These are phyloP conservation scores for Quercus cerris DNA, from an alignment of 306 rosid genomes.

Conservation along the genomic window DNA sequence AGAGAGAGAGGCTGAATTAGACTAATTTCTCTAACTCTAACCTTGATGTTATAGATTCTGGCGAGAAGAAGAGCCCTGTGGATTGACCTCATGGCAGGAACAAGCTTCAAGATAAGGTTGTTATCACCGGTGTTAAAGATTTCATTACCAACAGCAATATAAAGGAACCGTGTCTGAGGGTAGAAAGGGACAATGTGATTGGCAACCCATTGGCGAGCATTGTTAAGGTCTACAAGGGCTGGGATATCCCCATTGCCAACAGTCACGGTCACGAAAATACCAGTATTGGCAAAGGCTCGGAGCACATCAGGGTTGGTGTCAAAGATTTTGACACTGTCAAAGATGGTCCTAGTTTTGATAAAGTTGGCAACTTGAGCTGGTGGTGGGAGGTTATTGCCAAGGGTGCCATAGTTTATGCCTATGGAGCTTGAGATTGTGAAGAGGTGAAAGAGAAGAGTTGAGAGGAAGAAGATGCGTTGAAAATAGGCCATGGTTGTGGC, in stretches of 20 bases:
- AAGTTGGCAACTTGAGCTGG: conserved; percentile 62
- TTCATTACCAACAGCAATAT: conserved; percentile 77
- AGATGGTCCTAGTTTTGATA: conserved; percentile 48
- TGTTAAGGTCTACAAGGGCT: not conserved
- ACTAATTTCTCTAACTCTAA: not conserved
- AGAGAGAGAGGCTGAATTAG: not conserved
- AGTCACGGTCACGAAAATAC: conserved; percentile 68
- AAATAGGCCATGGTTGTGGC: conserved; percentile 21
- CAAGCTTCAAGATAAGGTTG: conserved; percentile 40
- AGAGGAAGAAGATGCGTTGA: not conserved
- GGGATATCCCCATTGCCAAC: conserved; percentile 73
- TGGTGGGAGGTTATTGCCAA: conserved; percentile 69
- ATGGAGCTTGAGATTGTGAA: conserved; percentile 40
- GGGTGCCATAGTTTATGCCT: conserved; percentile 89
- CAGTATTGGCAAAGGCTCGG: conserved; percentile 66
- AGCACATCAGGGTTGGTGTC: conserved; percentile 75
- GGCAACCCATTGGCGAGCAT: conserved; percentile 61
- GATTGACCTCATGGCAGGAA: conserved; percentile 71
- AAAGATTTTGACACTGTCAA: conserved; percentile 77
- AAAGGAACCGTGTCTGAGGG: conserved; percentile 57
- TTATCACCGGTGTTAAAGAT: conserved; percentile 65
- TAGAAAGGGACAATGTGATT: conserved; percentile 48
- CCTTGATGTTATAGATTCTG: conserved; percentile 72
- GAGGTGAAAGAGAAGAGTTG: conserved; percentile 40
- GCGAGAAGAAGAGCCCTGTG: conserved; percentile 53